Evolutionary conservation across 768 basidiomycete species (phyloP).

Genomic region (Porpolomopsis calyptriformis): DNA sequence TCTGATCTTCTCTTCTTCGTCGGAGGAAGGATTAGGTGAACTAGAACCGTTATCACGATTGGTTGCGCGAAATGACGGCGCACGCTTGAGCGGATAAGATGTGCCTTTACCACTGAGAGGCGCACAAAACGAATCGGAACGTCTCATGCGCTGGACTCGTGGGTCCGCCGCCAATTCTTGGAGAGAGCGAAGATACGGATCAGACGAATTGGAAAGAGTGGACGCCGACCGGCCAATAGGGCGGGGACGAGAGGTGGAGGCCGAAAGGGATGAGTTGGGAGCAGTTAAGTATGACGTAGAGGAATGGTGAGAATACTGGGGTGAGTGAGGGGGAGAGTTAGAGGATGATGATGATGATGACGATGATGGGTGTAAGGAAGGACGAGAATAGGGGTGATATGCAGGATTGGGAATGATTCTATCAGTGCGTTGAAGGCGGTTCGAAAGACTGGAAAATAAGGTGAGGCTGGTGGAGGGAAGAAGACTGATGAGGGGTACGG

Average conservation of each 20-base stretch:
- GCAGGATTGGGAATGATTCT: conserved; percentile 36
- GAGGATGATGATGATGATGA: conserved; percentile 34
- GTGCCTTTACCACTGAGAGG: conserved; percentile 8
- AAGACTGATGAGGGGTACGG: conserved; percentile 17
- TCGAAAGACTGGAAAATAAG: conserved; percentile 41
- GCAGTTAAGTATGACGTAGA: conserved; percentile 61
- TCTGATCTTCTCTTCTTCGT: conserved; percentile 66
- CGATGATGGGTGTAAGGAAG: conserved; percentile 28
- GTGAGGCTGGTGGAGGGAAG: conserved; percentile 9
- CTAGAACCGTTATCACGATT: conserved; percentile 16
- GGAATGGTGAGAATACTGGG: conserved; percentile 20
- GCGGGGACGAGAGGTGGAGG: conserved; percentile 29
- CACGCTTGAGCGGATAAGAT: conserved; percentile 34
- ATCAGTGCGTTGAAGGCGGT: conserved; percentile 56
- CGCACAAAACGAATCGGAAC: conserved; percentile 37
- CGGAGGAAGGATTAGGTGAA: conserved; percentile 45
- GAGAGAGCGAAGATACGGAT: conserved; percentile 32
- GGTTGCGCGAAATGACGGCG: conserved; percentile 45
- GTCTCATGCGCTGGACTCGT: conserved; percentile 40
- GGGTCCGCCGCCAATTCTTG: conserved; percentile 30
- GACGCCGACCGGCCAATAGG: conserved; percentile 36
- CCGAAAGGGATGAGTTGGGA: conserved; percentile 38
- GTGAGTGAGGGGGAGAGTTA: neutral
- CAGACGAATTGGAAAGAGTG: conserved; percentile 33
- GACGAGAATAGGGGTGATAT: conserved; percentile 52